These are phyloP conservation scores for Nemania serpens DNA, from an alignment of 2,329 filamentous ascomycete genomes.

Conservation along the genomic window DNA sequence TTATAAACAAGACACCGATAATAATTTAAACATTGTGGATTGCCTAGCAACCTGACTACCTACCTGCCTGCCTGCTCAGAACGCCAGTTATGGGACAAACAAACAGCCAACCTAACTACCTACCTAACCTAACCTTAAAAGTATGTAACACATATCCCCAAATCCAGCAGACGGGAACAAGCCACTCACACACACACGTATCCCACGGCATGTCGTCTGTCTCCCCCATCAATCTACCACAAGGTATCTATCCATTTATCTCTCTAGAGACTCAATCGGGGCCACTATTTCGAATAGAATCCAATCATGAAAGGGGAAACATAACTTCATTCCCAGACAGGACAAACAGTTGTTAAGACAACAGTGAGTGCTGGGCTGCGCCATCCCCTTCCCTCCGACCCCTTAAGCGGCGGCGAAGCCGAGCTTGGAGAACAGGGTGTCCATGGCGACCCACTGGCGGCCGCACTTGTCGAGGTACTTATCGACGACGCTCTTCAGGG, in stretches of 20 bases:
- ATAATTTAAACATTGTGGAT: conserved; percentile 4
- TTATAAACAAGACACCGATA: no score
- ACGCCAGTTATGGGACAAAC: conserved; percentile 4
- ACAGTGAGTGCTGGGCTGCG: no score
- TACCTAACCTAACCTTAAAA: no score
- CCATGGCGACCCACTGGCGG: conserved; percentile 92
- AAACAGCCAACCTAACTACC: background rate
- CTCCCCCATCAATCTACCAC: background rate
- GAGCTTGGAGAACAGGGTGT: conserved; percentile 75
- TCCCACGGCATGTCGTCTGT: background rate
- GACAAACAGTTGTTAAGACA: no score
- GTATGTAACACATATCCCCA: no score
- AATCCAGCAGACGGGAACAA: background rate
- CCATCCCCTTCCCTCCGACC: no score
- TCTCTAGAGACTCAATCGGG: no score
- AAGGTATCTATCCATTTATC: background rate
- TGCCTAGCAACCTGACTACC: background rate
- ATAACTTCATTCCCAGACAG: no score
- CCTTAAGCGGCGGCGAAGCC: conserved; percentile 50
- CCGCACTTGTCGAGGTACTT: conserved; percentile 88
- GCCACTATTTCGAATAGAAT: background rate
- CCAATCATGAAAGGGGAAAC: no score
- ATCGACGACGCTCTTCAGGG: conserved; percentile 77
- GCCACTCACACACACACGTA: background rate
- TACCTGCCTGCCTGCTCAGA: background rate